phyloP scores from a whole-genome alignment of 2,329 filamentous ascomycete genomes.

The Microsporum ferrugineum region DNA sequence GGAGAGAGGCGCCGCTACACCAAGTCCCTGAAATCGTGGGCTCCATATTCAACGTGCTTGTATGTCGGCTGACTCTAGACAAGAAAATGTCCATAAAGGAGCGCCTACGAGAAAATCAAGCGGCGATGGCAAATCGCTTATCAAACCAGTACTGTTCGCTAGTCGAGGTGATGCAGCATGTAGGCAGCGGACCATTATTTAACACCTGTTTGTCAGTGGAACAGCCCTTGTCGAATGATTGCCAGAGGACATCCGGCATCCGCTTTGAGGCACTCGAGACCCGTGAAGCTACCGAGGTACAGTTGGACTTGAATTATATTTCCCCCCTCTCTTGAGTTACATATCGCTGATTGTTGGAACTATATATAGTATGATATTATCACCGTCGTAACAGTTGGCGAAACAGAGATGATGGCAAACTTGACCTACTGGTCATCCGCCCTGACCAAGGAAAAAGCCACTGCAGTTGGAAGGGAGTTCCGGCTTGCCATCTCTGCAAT shows the following conservation, averaged over 20 bases:
- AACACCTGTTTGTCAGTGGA: conserved; percentile 13
- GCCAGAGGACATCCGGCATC: background rate
- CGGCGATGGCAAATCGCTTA: background rate
- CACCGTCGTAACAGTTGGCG: conserved; percentile 3
- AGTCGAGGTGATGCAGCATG: conserved; percentile 4
- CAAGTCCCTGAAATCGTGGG: conserved; percentile 25
- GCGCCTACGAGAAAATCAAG: conserved; percentile 14
- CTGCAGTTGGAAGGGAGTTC: background rate
- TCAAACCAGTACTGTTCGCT: conserved; percentile 10
- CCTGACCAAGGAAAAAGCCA: conserved; percentile 8
- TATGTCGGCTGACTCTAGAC: background rate
- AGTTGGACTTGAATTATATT: background rate
- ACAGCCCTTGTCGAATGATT: conserved; percentile 8
- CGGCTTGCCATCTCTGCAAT: background rate
- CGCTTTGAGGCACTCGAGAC: background rate
- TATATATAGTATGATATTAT: conserved; percentile 12
- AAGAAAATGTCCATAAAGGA: background rate
- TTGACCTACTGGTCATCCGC: conserved; percentile 10
- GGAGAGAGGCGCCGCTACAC: conserved; percentile 27
- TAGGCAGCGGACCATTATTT: conserved; percentile 4
- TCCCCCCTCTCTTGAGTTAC: background rate
- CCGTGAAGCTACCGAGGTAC: background rate
- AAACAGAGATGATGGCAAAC: conserved; percentile 1
- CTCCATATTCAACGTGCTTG: background rate
- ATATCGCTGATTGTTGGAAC: background rate